Conservation (phyloP, 164 flowering plant species). For the Liriodendron chinense region DNA sequence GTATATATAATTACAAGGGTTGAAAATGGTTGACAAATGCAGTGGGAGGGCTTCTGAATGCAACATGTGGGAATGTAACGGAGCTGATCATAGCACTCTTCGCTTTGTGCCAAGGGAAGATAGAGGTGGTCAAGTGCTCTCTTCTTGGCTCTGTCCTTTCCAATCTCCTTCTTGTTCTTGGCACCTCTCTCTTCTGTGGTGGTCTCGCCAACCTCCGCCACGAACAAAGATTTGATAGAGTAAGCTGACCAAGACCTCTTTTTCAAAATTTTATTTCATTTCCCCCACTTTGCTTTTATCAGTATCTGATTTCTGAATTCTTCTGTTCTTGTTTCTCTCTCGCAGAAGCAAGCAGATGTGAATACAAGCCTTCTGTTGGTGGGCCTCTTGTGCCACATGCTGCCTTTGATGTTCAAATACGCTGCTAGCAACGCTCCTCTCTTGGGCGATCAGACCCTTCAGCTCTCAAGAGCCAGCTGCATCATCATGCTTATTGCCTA, state of each 20-base stretch:
- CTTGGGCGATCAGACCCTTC: conserved; percentile 33
- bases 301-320: neutral
- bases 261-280: neutral
- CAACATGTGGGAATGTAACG: conserved; percentile 93
- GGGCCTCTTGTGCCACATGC: conserved; percentile 62
- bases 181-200: conserved; percentile 85
- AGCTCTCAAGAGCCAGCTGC: conserved; percentile 69
- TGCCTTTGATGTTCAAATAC: conserved; percentile 64
- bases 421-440: conserved; percentile 14
- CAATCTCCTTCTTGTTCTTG: conserved; percentile 85
- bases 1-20: neutral
- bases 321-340: neutral
- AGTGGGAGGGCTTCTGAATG: conserved; percentile 96
- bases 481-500: conserved; percentile 82
- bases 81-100: conserved; percentile 83
- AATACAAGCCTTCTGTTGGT: conserved; percentile 64
- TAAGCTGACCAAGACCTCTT: conserved; percentile 19
- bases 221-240: conserved; percentile 75
- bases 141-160: conserved; percentile 86
- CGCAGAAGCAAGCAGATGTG: conserved; percentile 87
- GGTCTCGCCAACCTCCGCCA: conserved; percentile 55
- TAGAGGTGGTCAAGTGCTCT: conserved; percentile 79
- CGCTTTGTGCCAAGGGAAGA: conserved; percentile 51
- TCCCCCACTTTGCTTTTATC: neutral
- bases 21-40: conserved; percentile 13